Conservation (phyloP, 805 yeast species). For the Candida arabinofermentans region DNA sequence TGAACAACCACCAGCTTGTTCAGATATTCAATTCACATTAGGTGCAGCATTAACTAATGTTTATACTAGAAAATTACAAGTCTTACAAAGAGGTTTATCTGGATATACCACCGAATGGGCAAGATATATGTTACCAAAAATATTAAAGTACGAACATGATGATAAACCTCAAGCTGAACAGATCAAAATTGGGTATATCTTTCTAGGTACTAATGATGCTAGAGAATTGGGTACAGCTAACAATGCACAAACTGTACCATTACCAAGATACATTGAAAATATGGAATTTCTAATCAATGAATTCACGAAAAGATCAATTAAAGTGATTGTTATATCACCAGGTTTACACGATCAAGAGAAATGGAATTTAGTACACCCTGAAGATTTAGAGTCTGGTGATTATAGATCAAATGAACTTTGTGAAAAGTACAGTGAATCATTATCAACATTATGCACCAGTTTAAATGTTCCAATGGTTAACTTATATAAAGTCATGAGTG, state of each 20-base stretch:
- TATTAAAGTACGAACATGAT: slow-evolving; percentile 47
- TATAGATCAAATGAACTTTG: slow-evolving; percentile 44
- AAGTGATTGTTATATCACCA: slow-evolving; percentile 60
- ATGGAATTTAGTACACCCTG: slow-evolving; percentile 35
- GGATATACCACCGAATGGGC: slow-evolving; percentile 76
- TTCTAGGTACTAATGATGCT: slow-evolving; percentile 81
- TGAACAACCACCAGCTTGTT: slow-evolving; percentile 13
- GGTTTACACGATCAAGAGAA: slow-evolving; percentile 45
- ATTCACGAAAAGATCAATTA: slow-evolving; percentile 40
- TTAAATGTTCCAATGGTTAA: slow-evolving; percentile 56
- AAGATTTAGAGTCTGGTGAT: slow-evolving; percentile 36
- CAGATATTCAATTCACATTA: slow-evolving; percentile 21
- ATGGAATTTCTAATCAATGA: slow-evolving; percentile 38
- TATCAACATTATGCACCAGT: slow-evolving; percentile 41
- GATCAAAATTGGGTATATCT: slow-evolving; percentile 47
- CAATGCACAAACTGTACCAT: slow-evolving; percentile 39
- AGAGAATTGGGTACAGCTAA: slow-evolving; percentile 34
- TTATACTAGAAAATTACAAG: slow-evolving; percentile 63
- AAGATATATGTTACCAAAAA: slow-evolving; percentile 41
- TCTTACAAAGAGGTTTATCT: slow-evolving; percentile 68
- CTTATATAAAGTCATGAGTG: slow-evolving; percentile 36
- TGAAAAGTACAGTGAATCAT: slow-evolving; percentile 47
- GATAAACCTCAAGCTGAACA: slow-evolving; percentile 25
- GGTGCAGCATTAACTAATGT: slow-evolving; percentile 29
- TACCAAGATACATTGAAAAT: slow-evolving; percentile 48